Conservation (phyloP, 371 early-diverging fungal species). For the Syncephalastrum sp. region DNA sequence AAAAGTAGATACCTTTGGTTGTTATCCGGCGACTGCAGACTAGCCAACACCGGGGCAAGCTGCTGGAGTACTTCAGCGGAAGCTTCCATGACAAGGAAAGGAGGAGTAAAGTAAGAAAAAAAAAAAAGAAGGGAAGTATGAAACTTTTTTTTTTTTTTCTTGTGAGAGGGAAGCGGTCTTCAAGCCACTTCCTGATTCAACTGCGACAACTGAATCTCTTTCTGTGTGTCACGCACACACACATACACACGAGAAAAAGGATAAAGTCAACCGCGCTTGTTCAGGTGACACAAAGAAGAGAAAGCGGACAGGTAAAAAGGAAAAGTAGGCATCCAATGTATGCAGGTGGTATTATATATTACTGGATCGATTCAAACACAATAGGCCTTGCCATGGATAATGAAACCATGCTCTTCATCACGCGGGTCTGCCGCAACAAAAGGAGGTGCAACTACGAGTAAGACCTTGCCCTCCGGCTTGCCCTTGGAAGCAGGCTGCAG, state of each 20-base stretch:
- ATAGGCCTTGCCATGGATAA: slow-evolving; percentile 41
- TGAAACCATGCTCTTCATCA: slow-evolving; percentile 43
- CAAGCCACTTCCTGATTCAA: slow-evolving; percentile 5
- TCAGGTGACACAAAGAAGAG: background rate
- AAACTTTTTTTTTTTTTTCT: slow-evolving; percentile 17
- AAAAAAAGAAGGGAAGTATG: slow-evolving; percentile 25
- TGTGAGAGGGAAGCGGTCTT: slow-evolving; percentile 6
- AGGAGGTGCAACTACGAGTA: slow-evolving; percentile 32
- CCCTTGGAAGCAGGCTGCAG: slow-evolving; percentile 41
- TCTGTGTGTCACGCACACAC: background rate
- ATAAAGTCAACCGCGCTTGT: slow-evolving; percentile 1
- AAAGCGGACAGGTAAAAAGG: background rate
- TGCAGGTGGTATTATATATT: background rate
- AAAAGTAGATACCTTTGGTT: slow-evolving; percentile 35
- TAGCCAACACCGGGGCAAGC: slow-evolving; percentile 57
- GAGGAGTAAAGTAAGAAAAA: slow-evolving; percentile 16
- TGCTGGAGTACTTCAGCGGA: slow-evolving; percentile 60
- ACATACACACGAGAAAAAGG: background rate
- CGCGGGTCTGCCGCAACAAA: slow-evolving; percentile 38
- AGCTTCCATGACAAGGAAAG: slow-evolving; percentile 36
- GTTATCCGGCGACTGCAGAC: slow-evolving; percentile 62
- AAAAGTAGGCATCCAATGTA: background rate
- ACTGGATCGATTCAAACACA: slow-evolving; percentile 12
- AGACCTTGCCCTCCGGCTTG: slow-evolving; percentile 30
- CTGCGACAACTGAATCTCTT: background rate